These are phyloP conservation scores for Neurospora africana DNA, from an alignment of 495 filamentous ascomycete genomes.

Conservation along the genomic window DNA sequence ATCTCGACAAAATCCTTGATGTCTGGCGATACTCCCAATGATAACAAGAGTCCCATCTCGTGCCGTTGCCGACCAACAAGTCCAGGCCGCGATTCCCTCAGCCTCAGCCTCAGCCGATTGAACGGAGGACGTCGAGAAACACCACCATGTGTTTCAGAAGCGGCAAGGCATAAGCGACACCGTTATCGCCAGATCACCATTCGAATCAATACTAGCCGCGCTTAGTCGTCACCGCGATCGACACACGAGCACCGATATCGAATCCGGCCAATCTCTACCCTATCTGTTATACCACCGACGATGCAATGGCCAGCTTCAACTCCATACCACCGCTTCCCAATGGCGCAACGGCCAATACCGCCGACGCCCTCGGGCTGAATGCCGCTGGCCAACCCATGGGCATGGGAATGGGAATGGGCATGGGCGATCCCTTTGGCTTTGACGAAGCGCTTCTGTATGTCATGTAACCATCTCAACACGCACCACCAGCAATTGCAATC, in stretches of 20 bases:
- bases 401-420: slow-evolving; percentile 15
- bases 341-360: slow-evolving; percentile 19
- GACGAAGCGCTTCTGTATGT: slow-evolving; percentile 37
- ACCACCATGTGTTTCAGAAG: background rate
- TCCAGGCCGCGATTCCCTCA: background rate
- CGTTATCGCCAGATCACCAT: background rate
- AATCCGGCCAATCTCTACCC: background rate
- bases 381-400: slow-evolving; percentile 4
- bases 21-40: background rate
- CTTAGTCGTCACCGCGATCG: background rate
- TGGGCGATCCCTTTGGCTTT: slow-evolving; percentile 30
- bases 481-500: background rate
- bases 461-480: background rate
- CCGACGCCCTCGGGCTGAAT: slow-evolving; percentile 31
- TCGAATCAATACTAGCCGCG: background rate
- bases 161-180: background rate
- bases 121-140: background rate
- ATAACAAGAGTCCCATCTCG: background rate
- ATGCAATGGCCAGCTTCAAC: slow-evolving; percentile 42
- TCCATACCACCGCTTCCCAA: slow-evolving; percentile 33
- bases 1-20: background rate
- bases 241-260: background rate
- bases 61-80: background rate
- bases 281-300: slow-evolving; percentile 11
- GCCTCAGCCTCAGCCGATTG: background rate